Evolutionary conservation across 768 basidiomycete genomes (phyloP), one percentile per base, ranked within the genome.

Genomic region (Amanita pseudoporphyria): DNA sequence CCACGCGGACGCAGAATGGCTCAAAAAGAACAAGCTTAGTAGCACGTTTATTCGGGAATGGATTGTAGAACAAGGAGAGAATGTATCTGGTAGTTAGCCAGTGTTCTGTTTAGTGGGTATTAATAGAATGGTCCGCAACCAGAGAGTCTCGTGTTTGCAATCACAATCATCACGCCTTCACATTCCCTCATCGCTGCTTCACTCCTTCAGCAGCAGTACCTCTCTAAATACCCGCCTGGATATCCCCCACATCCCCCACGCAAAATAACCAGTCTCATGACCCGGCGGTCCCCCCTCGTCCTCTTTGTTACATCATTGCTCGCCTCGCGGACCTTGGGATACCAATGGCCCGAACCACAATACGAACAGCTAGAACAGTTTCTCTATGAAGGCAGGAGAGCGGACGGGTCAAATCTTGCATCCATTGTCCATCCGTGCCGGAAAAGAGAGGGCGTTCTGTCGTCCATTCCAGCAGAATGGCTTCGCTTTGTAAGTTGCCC

Each of bases 1-100:
- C 43, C 73, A 74, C 43, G 77, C 76, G 18, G 87, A 94, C 60
- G 74, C 78, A 14, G 78, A 81, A 49, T 65, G 74, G 60, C 64
- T 94, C 51, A 84, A 83, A 61, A 73, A 78, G 55, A 76, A 82
- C 24, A 99, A 99, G 72, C 82, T 98, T 77, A 92, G 96, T 62
- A 96, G 92, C 60, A 95, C 93, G 6, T 87, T 76, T 53, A 95
- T 99, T 56, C 73, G 96, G 37, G 73, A 84, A 55, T 95, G 93
- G 92, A 84, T 99, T 53, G 80, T 70, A 6, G 59, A 66, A 41
- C 52, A 58, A 24, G 24, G 28, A 14, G 28, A 22, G 24, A 14
- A 3, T 30, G 10, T 28, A 18, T 26, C 13, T 18, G 19, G 36
- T 6, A 22, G 6, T 9, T 14, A 24, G 6, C 1, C 2, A 21